phyloP scores from a whole-genome alignment of 1,284 basidiomycete species.

The Pholiota adiposa region DNA sequence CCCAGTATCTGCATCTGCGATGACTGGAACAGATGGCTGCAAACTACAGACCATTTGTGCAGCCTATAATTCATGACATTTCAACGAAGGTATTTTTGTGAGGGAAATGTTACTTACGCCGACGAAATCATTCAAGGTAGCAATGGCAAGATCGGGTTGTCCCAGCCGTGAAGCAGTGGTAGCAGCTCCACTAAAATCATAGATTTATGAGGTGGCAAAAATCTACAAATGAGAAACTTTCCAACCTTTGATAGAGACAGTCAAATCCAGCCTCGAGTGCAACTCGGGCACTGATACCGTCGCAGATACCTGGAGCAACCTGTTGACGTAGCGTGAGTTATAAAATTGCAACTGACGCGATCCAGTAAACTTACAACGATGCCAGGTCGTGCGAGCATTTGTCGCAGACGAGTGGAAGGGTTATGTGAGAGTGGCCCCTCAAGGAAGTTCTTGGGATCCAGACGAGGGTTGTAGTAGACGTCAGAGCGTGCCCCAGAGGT shows the following conservation, averaged over 20 bases:
- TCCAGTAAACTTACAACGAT: conserved; percentile 57
- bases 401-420: conserved; percentile 72
- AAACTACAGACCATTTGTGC: conserved; percentile 66
- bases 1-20: conserved; percentile 73
- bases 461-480: conserved; percentile 31
- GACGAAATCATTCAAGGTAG: conserved; percentile 79
- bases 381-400: conserved; percentile 76
- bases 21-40: conserved; percentile 67
- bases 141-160: conserved; percentile 81
- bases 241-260: conserved; percentile 72
- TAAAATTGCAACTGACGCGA: conserved; percentile 27
- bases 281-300: conserved; percentile 80
- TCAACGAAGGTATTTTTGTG: neutral
- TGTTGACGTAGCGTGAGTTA: conserved; percentile 46
- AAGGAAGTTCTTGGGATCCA: conserved; percentile 69
- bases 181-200: conserved; percentile 60
- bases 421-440: conserved; percentile 70
- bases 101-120: conserved; percentile 40
- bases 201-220: neutral
- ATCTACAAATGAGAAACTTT: neutral
- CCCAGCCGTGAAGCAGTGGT: conserved; percentile 80
- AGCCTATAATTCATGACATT: conserved; percentile 29
- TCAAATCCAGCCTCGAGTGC: conserved; percentile 79
- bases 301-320: conserved; percentile 81
- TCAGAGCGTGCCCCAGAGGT: neutral